Evolutionary conservation across 23 red algal genomes (phyloP).

Genomic region (Cyanidioschyzon merolae): DNA sequence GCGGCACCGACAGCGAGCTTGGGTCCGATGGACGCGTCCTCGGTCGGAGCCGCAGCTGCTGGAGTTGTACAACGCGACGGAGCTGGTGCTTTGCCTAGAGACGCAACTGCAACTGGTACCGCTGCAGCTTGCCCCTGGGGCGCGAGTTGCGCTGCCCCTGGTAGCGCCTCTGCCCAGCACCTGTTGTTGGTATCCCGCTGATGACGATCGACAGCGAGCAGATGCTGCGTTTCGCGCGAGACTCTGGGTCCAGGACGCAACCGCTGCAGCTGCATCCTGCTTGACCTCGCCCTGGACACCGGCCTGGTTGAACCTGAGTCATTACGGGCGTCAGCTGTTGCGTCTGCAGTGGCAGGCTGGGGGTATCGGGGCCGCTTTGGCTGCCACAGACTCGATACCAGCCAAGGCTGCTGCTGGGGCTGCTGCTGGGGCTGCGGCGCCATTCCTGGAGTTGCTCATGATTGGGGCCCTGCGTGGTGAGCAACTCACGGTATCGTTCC

Average conservation of each 20-base stretch:
- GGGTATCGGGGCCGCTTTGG: neutral
- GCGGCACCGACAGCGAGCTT: neutral
- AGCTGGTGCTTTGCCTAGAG: neutral
- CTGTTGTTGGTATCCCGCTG: neutral
- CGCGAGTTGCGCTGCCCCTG: neutral
- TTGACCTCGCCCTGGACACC: neutral
- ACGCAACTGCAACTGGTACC: neutral
- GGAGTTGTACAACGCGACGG: neutral
- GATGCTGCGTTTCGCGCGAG: neutral
- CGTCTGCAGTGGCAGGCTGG: neutral
- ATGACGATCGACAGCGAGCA: neutral
- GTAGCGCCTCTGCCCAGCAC: neutral
- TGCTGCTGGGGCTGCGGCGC: no score
- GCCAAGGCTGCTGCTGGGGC: neutral
- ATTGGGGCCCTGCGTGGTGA: neutral
- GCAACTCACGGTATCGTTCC: neutral
- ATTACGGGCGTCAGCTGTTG: neutral
- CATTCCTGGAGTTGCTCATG: neutral
- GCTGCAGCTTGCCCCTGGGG: neutral
- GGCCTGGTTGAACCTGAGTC: neutral
- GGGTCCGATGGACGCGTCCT: neutral
- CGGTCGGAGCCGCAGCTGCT: neutral
- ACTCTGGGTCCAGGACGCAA: neutral
- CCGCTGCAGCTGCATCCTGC: no score
- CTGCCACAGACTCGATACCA: neutral